Evolutionary conservation across 2,329 filamentous ascomycete species (phyloP).

Genomic region (Aspergillus proliferans): DNA sequence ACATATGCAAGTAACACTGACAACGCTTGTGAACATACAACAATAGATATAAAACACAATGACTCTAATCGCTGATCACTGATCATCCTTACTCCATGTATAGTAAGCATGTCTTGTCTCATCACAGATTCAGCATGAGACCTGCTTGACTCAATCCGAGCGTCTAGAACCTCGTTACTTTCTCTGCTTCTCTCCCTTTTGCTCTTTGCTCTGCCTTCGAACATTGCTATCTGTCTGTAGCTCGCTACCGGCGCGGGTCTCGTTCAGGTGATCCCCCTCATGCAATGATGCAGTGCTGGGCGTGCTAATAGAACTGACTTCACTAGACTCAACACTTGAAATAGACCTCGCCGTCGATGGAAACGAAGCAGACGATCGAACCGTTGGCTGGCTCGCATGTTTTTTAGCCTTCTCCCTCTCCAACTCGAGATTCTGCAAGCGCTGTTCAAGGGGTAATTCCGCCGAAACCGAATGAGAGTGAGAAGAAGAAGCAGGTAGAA

Average conservation of each 20-base stretch:
- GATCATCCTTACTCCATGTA: too few species aligned
- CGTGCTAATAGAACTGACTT: conserved; percentile 14
- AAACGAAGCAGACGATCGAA: conserved; percentile 6
- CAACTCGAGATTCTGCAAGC: conserved; percentile 15
- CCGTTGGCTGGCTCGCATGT: conserved; percentile 8
- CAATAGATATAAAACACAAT: too few species aligned
- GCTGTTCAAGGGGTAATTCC: conserved; percentile 14
- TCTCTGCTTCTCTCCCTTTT: background rate
- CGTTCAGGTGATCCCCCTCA: conserved; percentile 5
- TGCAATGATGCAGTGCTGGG: conserved; percentile 13
- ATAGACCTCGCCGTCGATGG: conserved; percentile 8
- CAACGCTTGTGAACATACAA: too few species aligned
- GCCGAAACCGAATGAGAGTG: background rate
- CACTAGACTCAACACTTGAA: conserved; percentile 11
- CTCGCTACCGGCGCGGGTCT: too few species aligned
- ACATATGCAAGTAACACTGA: too few species aligned
- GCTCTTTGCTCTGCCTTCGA: conserved; percentile 4
- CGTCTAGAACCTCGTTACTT: too few species aligned
- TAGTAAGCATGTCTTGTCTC: too few species aligned
- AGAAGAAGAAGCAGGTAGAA: too few species aligned
- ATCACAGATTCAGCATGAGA: too few species aligned
- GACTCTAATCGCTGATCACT: too few species aligned
- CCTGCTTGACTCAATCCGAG: too few species aligned
- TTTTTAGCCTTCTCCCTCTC: conserved; percentile 4
- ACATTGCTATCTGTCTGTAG: background rate